A percentile compares a stretch with the other conserved stretches of the same genome.
Evolutionary conservation across 495 filamentous ascomycete genomes (phyloP).

Genomic region (Aspergillus campestris): DNA sequence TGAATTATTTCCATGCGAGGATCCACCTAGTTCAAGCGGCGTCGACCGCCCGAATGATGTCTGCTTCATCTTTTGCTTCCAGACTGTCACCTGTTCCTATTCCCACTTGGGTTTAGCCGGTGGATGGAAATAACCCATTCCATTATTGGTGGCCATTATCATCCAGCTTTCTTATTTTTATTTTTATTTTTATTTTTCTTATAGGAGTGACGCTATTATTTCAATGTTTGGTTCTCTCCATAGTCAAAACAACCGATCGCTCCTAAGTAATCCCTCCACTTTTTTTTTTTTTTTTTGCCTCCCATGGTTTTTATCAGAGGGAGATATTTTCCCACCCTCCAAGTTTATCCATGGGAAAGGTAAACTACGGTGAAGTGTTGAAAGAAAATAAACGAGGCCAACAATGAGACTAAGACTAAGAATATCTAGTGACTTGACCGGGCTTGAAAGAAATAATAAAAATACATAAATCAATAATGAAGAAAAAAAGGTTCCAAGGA

Average conservation of each 20-base stretch:
- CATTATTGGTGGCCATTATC: neutral
- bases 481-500: conserved; percentile 8
- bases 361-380: too few species aligned
- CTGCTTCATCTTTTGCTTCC: conserved; percentile 11
- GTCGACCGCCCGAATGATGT: conserved; percentile 27
- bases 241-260: too few species aligned
- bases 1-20: conserved; percentile 4
- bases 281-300: neutral
- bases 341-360: too few species aligned
- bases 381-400: too few species aligned
- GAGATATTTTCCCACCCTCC: too few species aligned
- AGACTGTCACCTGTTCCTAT: conserved; percentile 1
- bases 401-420: too few species aligned
- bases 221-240: conserved; percentile 1
- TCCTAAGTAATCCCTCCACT: neutral
- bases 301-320: too few species aligned
- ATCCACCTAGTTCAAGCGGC: conserved; percentile 24
- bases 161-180: conserved; percentile 2
- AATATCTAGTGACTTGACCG: too few species aligned
- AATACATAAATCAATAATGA: conserved; percentile 1
- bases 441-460: neutral
- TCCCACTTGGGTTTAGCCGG: conserved; percentile 6
- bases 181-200: neutral
- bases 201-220: neutral
- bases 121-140: neutral